A percentile compares a stretch with the other conserved stretches of the same genome.
Evolutionary conservation across 2,329 filamentous ascomycete genomes (phyloP).

Genomic region (Colletotrichum caudatum): DNA sequence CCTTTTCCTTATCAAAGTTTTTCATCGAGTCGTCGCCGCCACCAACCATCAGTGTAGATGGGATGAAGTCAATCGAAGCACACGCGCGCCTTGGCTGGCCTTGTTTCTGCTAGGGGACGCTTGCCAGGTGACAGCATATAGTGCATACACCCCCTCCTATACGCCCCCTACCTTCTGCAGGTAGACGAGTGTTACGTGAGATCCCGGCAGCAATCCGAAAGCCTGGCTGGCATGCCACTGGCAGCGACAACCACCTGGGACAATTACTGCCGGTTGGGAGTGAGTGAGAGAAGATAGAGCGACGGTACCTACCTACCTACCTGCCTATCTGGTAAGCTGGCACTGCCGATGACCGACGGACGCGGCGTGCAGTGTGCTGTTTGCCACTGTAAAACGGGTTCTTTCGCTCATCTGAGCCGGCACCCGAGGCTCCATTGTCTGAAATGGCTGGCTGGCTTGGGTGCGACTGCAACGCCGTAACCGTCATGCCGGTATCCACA

Average conservation of each 20-base stretch:
- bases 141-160: slow-evolving; percentile 6
- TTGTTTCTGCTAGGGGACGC: slow-evolving; percentile 28
- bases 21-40: slow-evolving; percentile 9
- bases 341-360: not conserved
- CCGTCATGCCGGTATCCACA: slow-evolving; percentile 28
- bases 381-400: slow-evolving; percentile 12
- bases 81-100: slow-evolving; percentile 26
- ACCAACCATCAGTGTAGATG: slow-evolving; percentile 24
- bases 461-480: slow-evolving; percentile 19
- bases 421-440: slow-evolving; percentile 35
- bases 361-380: not conserved
- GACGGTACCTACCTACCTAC: too few species aligned
- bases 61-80: slow-evolving; percentile 42
- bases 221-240: slow-evolving; percentile 31
- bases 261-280: not conserved
- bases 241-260: not conserved
- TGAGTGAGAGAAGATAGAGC: not conserved
- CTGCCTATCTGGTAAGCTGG: not conserved
- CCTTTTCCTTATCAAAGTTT: slow-evolving; percentile 28
- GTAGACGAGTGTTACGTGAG: slow-evolving; percentile 38
- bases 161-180: slow-evolving; percentile 28
- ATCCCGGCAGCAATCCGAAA: slow-evolving; percentile 37
- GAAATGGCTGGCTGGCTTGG: slow-evolving; percentile 16
- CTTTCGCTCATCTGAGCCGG: slow-evolving; percentile 33
- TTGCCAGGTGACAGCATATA: slow-evolving; percentile 26